Base-by-base conservation (phyloP, 768 basidiomycete species). In the Agrocybe praecox region DNA sequence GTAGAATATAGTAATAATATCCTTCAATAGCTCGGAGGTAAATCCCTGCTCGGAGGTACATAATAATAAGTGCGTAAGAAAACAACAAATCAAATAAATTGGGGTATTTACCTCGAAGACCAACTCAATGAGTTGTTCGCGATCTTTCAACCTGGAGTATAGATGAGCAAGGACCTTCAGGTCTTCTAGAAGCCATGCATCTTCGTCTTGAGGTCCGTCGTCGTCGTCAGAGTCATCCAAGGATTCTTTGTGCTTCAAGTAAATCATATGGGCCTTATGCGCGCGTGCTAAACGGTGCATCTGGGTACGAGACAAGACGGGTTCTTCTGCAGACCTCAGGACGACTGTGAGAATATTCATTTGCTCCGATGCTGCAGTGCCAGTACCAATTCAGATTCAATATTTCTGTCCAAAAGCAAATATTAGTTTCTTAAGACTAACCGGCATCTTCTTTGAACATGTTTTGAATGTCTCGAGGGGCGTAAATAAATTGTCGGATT, bases 1-100 rank as follows among this genome's bases (percentile, higher is more conserved):
- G 71, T 99, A 99, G 73, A 99, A 99, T 56, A 99, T 98, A 18
- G 97, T 98, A 65, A 99, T 94, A 57, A 99, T 98, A 69, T 99
- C 97, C 72, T 96, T 98, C 66, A 99, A 76, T 22, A 99, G 78
- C 32, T 98, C 97, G 2, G 96, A 88, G 0, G 97, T 98, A 45
- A 88, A 88, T 19, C 97, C 96, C 96, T 98, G 33, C 50, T 59
- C 24, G 10, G 5, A 6, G 12, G 5, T 40, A 15, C 5, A 40
- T 6, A 40, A 14, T 15, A 40, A 40, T 4, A 14, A 40, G 14
- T 15, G 36, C 3, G n/a, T 40, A 12, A 40, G 36, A 14, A 15
- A 19, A 18, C 18, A 15, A 19, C 26, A 4, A 17, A 10, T 5
- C 40, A 5, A 23, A 11, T 11, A 48, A 44, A 32, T 5, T 24